These are phyloP conservation scores for Fusarium sp. DNA, from an alignment of 2,329 filamentous ascomycete genomes.

Conservation along the genomic window DNA sequence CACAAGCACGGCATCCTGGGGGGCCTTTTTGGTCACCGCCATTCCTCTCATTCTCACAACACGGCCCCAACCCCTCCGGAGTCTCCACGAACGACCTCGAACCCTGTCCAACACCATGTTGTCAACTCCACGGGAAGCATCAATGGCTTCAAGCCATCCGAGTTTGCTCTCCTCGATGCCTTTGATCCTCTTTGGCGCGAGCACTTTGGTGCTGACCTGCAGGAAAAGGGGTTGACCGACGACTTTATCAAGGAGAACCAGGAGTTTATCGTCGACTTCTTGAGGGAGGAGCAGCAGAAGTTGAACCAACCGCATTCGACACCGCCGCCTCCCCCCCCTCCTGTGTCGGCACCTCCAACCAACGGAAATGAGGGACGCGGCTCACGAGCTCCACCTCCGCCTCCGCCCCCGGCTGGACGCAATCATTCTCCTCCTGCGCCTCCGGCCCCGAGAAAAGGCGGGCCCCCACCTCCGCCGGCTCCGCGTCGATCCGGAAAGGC, in stretches of 20 bases:
- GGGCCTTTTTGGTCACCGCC: constrained; percentile 70
- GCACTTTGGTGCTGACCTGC: constrained; percentile 72
- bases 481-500: constrained; percentile 67
- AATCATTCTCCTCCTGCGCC: constrained; percentile 43
- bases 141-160: constrained; percentile 56
- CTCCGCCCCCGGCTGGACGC: constrained; percentile 45
- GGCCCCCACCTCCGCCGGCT: constrained; percentile 55
- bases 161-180: constrained; percentile 70
- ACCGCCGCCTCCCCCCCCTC: constrained; percentile 41
- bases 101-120: constrained; percentile 50
- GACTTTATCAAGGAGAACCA: constrained; percentile 76
- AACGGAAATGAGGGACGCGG: constrained; percentile 46
- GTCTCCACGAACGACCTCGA: constrained; percentile 58
- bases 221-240: constrained; percentile 70
- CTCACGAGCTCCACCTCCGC: constrained; percentile 51
- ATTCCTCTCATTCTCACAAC: constrained; percentile 64
- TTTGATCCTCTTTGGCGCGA: constrained; percentile 74
- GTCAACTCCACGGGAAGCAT: constrained; percentile 57
- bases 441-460: constrained; percentile 40
- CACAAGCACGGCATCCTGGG: constrained; percentile 64
- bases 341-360: constrained; percentile 37
- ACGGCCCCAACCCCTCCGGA: constrained; percentile 69
- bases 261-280: constrained; percentile 74
- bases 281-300: constrained; percentile 66
- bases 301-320: constrained; percentile 36